Evolutionary conservation across 1,284 basidiomycete genomes (phyloP).

Genomic region (Hemileccinum hortonii): DNA sequence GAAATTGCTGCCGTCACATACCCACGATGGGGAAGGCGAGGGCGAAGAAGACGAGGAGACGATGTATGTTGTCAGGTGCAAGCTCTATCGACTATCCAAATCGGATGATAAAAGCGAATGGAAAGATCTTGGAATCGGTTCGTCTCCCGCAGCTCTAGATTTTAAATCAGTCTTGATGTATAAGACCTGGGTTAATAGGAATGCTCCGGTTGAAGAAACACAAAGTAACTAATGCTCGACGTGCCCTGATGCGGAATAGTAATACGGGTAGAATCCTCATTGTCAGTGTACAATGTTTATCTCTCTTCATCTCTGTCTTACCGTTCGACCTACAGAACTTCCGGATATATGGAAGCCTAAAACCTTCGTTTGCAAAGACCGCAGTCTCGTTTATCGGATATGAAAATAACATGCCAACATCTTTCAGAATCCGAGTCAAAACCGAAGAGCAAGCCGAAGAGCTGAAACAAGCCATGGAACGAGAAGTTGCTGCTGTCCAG

Average conservation of each 20-base stretch:
- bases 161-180: neutral
- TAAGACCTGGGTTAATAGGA: slow-evolving; percentile 40
- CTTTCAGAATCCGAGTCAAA: slow-evolving; percentile 64
- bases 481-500: slow-evolving; percentile 56
- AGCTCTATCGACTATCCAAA: slow-evolving; percentile 62
- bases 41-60: slow-evolving; percentile 84
- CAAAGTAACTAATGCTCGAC: slow-evolving; percentile 53
- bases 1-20: slow-evolving; percentile 39
- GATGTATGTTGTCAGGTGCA: slow-evolving; percentile 56
- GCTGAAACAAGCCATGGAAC: slow-evolving; percentile 60
- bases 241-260: slow-evolving; percentile 67
- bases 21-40: slow-evolving; percentile 68
- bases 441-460: slow-evolving; percentile 59
- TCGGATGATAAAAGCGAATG: slow-evolving; percentile 54
- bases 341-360: slow-evolving; percentile 54
- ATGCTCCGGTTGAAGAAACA: slow-evolving; percentile 70
- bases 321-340: slow-evolving; percentile 56
- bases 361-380: slow-evolving; percentile 51
- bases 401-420: slow-evolving; percentile 54
- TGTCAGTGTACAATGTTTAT: slow-evolving; percentile 43
- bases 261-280: slow-evolving; percentile 70
- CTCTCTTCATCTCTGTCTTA: slow-evolving; percentile 3
- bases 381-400: slow-evolving; percentile 67
- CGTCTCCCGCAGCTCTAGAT: slow-evolving; percentile 22
- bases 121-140: slow-evolving; percentile 62